Base-by-base conservation (phyloP, 345 rosid species). In the Rhizophora apiculata region DNA sequence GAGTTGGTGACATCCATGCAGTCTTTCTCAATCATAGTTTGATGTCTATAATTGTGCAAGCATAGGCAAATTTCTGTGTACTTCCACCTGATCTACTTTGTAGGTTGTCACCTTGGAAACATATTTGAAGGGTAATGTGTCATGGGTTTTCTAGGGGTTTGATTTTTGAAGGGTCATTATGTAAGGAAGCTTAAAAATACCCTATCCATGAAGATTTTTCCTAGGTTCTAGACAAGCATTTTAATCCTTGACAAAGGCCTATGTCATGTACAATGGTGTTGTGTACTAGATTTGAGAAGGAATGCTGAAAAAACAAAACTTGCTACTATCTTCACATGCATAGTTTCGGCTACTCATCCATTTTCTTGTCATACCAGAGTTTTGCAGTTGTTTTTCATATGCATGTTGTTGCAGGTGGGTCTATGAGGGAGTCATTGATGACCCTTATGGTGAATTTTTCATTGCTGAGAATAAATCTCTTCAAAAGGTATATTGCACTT, bases 361-460 rank as follows among this genome's bases (percentile, higher is more conserved):
- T 31, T 30, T 19, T 39, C 67, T 54, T 66, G 6, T 27, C 22
- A 7, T 10, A 16, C 26, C 56, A 51, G 46, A 36, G 21, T 48
- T 60, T 60, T 71, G 26, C 70, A 32, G 8, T 3, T 55, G 20
- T 60, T 68, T 68, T 70, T 62, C 72, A 70, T 66, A 46, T 78
- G 75, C 31, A 26, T 57, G 52, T 66, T 70, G 68, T 58, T 68
- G 62, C 70, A 95, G 99, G 90, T 95, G 99, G 99, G 92, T 95
- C 74, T 95, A 95, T 81, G 98, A 95, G 86, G 99, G 99, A 74
- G 88, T 85, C 68, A 92, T 95, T 49, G 93, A 95, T 74, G 98
- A 95, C 77, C 98, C 99, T 60, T 95, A 95, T 76, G 96, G 98
- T 57, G 99, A 92, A 75, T 92, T 95, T 83, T 95, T 95, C 69